These are phyloP conservation scores for Tetragonia tetragonoides DNA, from an alignment of 148 eudicot species.

Conservation along the genomic window DNA sequence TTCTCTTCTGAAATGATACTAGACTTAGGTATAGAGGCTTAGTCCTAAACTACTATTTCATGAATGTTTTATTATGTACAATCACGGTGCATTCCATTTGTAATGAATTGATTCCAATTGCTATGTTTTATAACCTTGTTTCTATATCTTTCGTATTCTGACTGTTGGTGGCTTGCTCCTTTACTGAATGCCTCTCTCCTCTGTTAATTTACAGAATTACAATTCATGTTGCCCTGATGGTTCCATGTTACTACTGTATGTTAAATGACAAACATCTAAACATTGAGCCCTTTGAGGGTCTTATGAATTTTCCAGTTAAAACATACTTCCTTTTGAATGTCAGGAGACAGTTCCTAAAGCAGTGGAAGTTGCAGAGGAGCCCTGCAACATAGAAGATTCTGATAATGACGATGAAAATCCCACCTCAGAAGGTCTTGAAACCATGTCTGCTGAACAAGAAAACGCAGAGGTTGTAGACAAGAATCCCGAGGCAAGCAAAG, in stretches of 20 bases:
- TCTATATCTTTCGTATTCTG: too few species aligned
- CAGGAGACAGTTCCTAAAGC: conserved; percentile 4
- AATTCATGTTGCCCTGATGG: too few species aligned
- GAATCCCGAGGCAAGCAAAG: conserved; percentile 3
- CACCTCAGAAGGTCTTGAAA: conserved; percentile 13
- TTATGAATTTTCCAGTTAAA: background rate
- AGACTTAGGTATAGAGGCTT: too few species aligned
- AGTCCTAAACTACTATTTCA: too few species aligned
- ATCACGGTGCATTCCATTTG: too few species aligned
- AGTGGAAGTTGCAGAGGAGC: conserved; percentile 2
- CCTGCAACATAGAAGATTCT: conserved; percentile 11
- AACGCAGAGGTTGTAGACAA: background rate
- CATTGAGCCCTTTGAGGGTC: background rate
- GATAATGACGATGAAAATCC: conserved; percentile 12
- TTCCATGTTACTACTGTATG: background rate
- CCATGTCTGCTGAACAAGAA: background rate
- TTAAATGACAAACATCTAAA: too few species aligned
- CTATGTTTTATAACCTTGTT: too few species aligned
- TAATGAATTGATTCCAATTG: too few species aligned
- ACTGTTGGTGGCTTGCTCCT: background rate
- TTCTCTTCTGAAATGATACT: too few species aligned
- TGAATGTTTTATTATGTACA: too few species aligned
- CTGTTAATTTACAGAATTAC: background rate
- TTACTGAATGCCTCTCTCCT: background rate
- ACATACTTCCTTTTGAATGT: background rate